Base-by-base conservation (phyloP, 306 rosid genomes). In the Pterocarpus macrocarpus region DNA sequence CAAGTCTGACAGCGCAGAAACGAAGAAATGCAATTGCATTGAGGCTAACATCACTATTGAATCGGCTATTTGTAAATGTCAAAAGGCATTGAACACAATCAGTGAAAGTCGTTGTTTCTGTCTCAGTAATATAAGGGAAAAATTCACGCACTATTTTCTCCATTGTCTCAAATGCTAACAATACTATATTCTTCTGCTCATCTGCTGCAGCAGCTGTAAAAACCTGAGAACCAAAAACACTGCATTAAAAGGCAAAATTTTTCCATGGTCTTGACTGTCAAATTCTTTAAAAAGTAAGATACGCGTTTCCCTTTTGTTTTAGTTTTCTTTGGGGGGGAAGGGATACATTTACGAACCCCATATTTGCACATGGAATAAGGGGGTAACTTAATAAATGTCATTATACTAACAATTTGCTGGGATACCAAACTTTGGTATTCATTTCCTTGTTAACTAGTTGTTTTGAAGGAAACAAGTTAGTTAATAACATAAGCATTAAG, bases 11-110 rank as follows among this genome's bases (percentile, higher is more conserved):
- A 22, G 99, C 98, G 84, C 99, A 96, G 82, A 90, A 93, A 59
- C 99, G 99, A 71, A 96, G 97, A 89, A 96, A 96, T 15, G 99
- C 99, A 84, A 96, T 96, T 77, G 99, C 99, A 85, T 96, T 96
- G 90, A 96, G 94, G 92, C 99, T 96, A 83, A 96, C 94, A 79
- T 96, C 99, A 84, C 97, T 96, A 66, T 92, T 96, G 86, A 96
- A 96, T 83, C 96, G 90, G 89, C 98, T 96, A 81, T 89, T 93
- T 4, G 98, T 96, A 90, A 96, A 96, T 79, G 99, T 88, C 80
- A 96, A 80, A 85, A 96, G 98, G 90, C 99, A 96, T 77, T 84
- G 90, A 76, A 96, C 99, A 71, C 99, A 96, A 83, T 96, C 99
- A 3, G 99, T 93, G 83, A 96, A 96, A 71, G 97, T 93, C 75